These are phyloP conservation scores for Eucalyptus guilfoylei DNA, from an alignment of 345 rosid species.

Conservation along the genomic window DNA sequence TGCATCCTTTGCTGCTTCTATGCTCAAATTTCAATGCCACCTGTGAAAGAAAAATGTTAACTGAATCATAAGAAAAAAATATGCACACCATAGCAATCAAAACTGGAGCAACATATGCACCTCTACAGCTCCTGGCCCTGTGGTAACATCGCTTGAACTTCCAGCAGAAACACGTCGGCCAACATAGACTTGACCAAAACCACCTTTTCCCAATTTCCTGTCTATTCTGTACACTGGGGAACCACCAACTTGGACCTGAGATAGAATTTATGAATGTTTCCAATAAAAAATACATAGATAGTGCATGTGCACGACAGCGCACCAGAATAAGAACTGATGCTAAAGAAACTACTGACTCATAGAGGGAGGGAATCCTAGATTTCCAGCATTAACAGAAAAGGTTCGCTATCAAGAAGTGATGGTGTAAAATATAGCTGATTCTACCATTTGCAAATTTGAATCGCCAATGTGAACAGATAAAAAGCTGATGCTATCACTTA, in stretches of 20 bases:
- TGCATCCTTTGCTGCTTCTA: slow-evolving; percentile 54
- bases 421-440: neutral
- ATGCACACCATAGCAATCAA: neutral
- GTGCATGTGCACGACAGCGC: neutral
- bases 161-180: slow-evolving; percentile 41
- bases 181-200: slow-evolving; percentile 71
- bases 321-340: neutral
- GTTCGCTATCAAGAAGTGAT: neutral
- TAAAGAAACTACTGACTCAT: neutral
- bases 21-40: slow-evolving; percentile 68
- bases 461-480: neutral
- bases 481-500: neutral
- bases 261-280: neutral
- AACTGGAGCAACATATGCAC: neutral
- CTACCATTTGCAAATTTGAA: neutral
- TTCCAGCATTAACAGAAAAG: neutral
- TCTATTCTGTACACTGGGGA: slow-evolving; percentile 47
- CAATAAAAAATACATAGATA: neutral
- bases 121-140: slow-evolving; percentile 33
- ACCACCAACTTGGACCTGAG: slow-evolving; percentile 47
- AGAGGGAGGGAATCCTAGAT: neutral
- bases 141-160: slow-evolving; percentile 5
- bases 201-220: slow-evolving; percentile 63
- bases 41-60: slow-evolving; percentile 3
- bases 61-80: neutral